These are phyloP conservation scores for Colletotrichum horii DNA, from an alignment of 2,329 filamentous ascomycete genomes.

Conservation along the genomic window DNA sequence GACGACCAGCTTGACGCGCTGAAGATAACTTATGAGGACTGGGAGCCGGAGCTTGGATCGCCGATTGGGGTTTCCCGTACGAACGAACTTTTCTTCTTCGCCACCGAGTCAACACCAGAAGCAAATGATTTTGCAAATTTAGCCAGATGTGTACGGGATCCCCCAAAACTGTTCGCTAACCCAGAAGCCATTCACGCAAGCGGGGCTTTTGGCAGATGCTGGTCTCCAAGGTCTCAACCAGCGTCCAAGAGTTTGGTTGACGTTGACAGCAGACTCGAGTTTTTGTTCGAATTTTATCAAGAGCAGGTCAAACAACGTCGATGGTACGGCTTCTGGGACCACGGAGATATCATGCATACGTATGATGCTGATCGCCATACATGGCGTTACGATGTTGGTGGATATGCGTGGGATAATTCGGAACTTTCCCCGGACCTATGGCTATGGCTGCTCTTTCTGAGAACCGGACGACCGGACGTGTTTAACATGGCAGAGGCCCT, in stretches of 20 bases:
- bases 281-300: slow-evolving; percentile 61
- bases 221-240: slow-evolving; percentile 36
- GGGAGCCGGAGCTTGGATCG: slow-evolving; percentile 57
- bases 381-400: slow-evolving; percentile 70
- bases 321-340: slow-evolving; percentile 69
- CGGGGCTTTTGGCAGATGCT: slow-evolving; percentile 59
- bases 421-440: slow-evolving; percentile 68
- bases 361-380: slow-evolving; percentile 64
- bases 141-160: slow-evolving; percentile 51
- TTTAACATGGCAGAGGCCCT: slow-evolving; percentile 65
- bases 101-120: slow-evolving; percentile 58
- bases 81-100: slow-evolving; percentile 60
- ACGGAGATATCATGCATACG: slow-evolving; percentile 68
- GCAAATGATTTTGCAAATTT: slow-evolving; percentile 47
- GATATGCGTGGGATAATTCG: slow-evolving; percentile 70
- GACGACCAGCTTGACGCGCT: slow-evolving; percentile 63
- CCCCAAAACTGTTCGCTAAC: slow-evolving; percentile 55
- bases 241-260: slow-evolving; percentile 35
- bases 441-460: slow-evolving; percentile 67
- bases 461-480: slow-evolving; percentile 60
- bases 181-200: slow-evolving; percentile 56
- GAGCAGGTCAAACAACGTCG: slow-evolving; percentile 59
- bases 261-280: slow-evolving; percentile 59
- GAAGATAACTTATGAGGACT: slow-evolving; percentile 69
- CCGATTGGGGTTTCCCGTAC: slow-evolving; percentile 64